A percentile compares a stretch with the other conserved stretches of the same genome.
These are phyloP conservation scores for Xerocomus brunneocitrinus DNA, from an alignment of 768 basidiomycete genomes.

Conservation along the genomic window DNA sequence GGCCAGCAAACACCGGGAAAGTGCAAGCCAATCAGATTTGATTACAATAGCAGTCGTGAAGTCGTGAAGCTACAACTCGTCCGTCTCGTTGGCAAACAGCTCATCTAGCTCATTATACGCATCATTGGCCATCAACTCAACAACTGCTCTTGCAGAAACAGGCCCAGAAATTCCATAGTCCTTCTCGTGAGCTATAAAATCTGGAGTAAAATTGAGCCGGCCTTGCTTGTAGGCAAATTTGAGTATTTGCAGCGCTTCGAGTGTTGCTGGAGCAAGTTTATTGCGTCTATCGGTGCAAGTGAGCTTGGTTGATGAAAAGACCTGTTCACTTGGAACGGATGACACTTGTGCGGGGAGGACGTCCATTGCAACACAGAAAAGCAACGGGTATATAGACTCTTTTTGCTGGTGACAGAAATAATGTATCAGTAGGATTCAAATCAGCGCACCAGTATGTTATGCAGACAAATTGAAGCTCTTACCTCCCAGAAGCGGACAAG, in stretches of 20 bases:
- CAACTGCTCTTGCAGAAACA: neutral
- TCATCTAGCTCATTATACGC: neutral
- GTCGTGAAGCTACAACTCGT: neutral
- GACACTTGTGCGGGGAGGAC: conserved; percentile 32
- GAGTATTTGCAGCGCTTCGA: conserved; percentile 22
- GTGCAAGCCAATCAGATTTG: no score
- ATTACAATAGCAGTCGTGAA: neutral
- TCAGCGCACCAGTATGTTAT: no score
- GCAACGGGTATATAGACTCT: conserved; percentile 13
- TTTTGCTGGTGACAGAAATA: neutral
- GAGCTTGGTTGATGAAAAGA: conserved; percentile 14
- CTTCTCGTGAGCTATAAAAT: neutral
- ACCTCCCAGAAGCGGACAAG: neutral
- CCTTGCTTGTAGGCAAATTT: conserved; percentile 27
- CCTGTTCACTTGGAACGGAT: conserved; percentile 30
- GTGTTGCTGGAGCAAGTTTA: neutral
- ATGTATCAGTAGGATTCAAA: no score
- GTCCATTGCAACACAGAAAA: conserved; percentile 31
- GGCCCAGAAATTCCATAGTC: neutral
- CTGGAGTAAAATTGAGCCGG: neutral
- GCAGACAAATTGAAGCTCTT: neutral
- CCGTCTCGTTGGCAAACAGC: neutral
- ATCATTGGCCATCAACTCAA: neutral
- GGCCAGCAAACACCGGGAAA: no score
- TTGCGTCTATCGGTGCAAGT: neutral